A percentile compares a stretch with the other conserved stretches of the same genome.
phyloP scores from a whole-genome alignment of 2,329 filamentous ascomycete species.

The Trichocomaceae sp. region DNA sequence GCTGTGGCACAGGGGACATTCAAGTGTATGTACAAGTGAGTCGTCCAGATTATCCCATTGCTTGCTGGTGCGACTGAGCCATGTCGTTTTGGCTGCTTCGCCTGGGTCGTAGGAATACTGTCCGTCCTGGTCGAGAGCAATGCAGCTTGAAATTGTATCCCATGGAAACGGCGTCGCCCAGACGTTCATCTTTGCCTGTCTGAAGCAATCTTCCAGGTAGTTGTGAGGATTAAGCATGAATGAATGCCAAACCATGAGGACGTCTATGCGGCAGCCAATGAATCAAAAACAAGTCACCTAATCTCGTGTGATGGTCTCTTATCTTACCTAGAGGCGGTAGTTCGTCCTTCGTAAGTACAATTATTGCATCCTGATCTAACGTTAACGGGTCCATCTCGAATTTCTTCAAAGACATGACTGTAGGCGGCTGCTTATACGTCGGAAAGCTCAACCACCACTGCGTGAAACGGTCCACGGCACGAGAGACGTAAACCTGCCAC shows the following conservation, averaged over 20 bases:
- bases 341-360: not conserved
- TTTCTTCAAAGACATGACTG: conserved; percentile 4
- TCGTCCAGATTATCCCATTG: conserved; percentile 11
- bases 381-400: conserved; percentile 2
- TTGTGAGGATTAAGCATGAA: conserved; percentile 67
- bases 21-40: not conserved
- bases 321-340: conserved; percentile 5
- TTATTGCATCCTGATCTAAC: not conserved
- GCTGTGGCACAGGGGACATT: conserved; percentile 1
- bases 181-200: conserved; percentile 45
- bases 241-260: conserved; percentile 73
- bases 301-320: not conserved
- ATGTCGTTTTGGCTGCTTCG: not conserved
- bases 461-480: conserved; percentile 62
- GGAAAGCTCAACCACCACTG: conserved; percentile 50
- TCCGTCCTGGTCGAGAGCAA: conserved; percentile 25
- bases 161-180: conserved; percentile 62
- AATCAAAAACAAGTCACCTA: not conserved
- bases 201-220: conserved; percentile 63
- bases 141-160: conserved; percentile 49
- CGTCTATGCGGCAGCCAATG: conserved; percentile 42
- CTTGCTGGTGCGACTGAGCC: not conserved
- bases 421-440: not conserved
- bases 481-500: conserved; percentile 63
- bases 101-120: conserved; percentile 1